Conservation (phyloP, 306 rosid species). For the peach (Prunus persica) region Prunus_persica_NCBIv2 NC_034009.1:26395001-26395500, state of each 20-base stretch:
- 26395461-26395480: not conserved
- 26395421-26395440: no score
- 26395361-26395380: not conserved
- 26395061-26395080: slow-evolving; percentile 63
- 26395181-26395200: slow-evolving; percentile 75
- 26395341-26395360: not conserved
- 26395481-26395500: not conserved
- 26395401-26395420: no score
- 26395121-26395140: slow-evolving; percentile 76
- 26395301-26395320: not conserved
- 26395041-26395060: slow-evolving; percentile 25
- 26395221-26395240: not conserved
- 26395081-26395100: slow-evolving; percentile 57
- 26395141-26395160: slow-evolving; percentile 69
- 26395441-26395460: not conserved
- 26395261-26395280: slow-evolving; percentile 7
- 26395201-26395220: slow-evolving; percentile 12
- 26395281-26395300: slow-evolving; percentile 22
- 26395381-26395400: not conserved
- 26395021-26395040: slow-evolving; percentile 6
- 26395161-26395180: slow-evolving; percentile 51
- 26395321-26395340: not conserved
- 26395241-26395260: not conserved
- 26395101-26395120: slow-evolving; percentile 64
- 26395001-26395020: not conserved